Percentiles rank a stretch among this genome's conserved stretches.
phyloP scores from a whole-genome alignment of 345 rosid species.

The Lepidium aucheri region DNA sequence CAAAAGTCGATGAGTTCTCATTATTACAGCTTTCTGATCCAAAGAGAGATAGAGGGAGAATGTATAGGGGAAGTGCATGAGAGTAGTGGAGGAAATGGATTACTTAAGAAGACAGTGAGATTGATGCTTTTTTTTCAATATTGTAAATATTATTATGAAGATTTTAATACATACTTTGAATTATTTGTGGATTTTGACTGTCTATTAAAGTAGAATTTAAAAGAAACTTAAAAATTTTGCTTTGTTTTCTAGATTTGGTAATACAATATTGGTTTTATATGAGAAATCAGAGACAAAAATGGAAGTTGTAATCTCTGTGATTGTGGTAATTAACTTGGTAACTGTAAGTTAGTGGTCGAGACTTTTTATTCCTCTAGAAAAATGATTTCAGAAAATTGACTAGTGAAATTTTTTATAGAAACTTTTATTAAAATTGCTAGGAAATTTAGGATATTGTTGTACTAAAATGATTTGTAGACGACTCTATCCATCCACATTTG shows the following conservation, averaged over 20 bases:
- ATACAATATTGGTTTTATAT: background rate
- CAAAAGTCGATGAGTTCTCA: background rate
- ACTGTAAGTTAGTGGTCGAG: conserved; percentile 9
- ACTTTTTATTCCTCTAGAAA: background rate
- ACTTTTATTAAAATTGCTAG: background rate
- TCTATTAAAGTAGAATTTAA: background rate
- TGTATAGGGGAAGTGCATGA: background rate
- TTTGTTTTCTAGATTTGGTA: conserved; percentile 12
- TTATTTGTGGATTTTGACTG: background rate
- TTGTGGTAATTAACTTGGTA: background rate
- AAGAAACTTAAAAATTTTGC: conserved; percentile 10
- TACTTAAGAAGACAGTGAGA: background rate
- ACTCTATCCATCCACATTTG: no score
- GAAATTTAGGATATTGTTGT: background rate
- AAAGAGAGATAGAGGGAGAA: background rate
- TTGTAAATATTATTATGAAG: background rate
- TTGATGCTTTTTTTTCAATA: background rate
- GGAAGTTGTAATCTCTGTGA: conserved; percentile 3
- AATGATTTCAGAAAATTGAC: background rate
- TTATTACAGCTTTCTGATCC: background rate
- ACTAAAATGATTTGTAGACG: no score
- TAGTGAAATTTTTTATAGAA: background rate
- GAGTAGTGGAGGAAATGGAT: background rate
- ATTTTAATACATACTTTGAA: conserved; percentile 7
- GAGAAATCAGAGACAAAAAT: background rate